Percentiles rank a stretch among this genome's conserved stretches.
These are phyloP conservation scores for Escovopsis weberi DNA, from an alignment of 2,329 filamentous ascomycete species.

Conservation along the genomic window DNA sequence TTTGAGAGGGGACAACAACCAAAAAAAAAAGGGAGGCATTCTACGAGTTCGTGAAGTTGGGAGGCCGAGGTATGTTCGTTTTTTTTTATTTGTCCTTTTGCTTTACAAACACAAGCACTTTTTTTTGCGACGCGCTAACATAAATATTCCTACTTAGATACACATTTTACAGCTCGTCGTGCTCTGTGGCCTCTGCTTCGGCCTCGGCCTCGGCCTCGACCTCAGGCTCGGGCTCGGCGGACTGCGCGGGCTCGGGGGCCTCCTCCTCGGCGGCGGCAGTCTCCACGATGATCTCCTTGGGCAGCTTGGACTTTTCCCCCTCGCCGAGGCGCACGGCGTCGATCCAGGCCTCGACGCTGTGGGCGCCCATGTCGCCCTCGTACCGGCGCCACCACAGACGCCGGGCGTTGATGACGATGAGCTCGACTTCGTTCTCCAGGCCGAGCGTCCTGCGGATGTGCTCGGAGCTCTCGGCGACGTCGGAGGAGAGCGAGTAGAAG, in stretches of 20 bases:
- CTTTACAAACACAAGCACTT: not conserved
- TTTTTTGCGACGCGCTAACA: not conserved
- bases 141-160: not conserved
- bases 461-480: constrained; percentile 17
- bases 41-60: too few species aligned
- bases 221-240: constrained; percentile 14
- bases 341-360: constrained; percentile 68
- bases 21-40: not conserved
- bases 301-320: constrained; percentile 62
- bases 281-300: constrained; percentile 40
- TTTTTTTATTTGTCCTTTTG: not conserved
- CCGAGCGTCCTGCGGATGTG: constrained; percentile 39
- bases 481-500: constrained; percentile 58
- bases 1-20: not conserved
- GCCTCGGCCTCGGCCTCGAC: constrained; percentile 6
- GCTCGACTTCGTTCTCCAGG: constrained; percentile 44
- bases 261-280: constrained; percentile 1
- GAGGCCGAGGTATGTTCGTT: constrained; percentile 2
- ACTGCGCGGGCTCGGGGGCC: constrained; percentile 7
- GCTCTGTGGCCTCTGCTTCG: constrained; percentile 11
- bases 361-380: constrained; percentile 41
- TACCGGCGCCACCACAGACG: constrained; percentile 77
- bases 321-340: constrained; percentile 87
- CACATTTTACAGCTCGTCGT: constrained; percentile 34
- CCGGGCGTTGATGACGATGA: constrained; percentile 75